Evolutionary conservation across 192 early-diverging fungal species (phyloP), one percentile per base, ranked within the genome.

Genomic region (Coemansia sp.): DNA sequence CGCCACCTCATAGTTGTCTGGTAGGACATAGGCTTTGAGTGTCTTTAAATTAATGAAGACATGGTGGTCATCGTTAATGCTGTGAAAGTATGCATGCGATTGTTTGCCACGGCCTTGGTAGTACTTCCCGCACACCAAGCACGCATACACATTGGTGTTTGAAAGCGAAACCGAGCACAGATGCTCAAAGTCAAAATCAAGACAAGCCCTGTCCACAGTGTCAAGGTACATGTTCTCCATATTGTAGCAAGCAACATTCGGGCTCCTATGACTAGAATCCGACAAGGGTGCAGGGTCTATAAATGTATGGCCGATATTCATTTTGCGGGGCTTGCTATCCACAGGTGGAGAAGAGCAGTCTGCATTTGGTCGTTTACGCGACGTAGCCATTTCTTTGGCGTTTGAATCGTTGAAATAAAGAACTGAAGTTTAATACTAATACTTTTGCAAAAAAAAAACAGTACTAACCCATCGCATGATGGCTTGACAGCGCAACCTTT

Each of bases 101-200:
- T 88, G 71, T 62, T 85, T 87, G 53, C 96, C 95, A 27, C 96
- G 88, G 18, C 96, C 93, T 85, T 95, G 94, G 65, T 85, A 96
- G 69, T 94, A 98, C 70, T 93, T 96, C 54, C 95, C 96, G 64
- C 96, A 98, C 5, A 95, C 90, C 7, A 98, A 86, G 73, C 96
- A 98, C 0, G 94, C 91, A 67, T 98, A 98, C 0, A 98, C 92
- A 55, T 98, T 98, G 71, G 90, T 70, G 62, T 94, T 92, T 28
- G 90, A 90, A 44, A 98, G 84, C 25, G 94, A 96, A 1, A 98
- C 93, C 3, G 92, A 95, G 77, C 96, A 98, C 21, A 96, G 86
- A 57, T 97, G 94, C 70, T 98, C 96, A 78, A 98, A 98, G 69
- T 98, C 96, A 86, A 98, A 98, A 80, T 98, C 96, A 27, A 98